phyloP scores from a whole-genome alignment of 768 basidiomycete genomes.

The Termitomyces heimii region DNA sequence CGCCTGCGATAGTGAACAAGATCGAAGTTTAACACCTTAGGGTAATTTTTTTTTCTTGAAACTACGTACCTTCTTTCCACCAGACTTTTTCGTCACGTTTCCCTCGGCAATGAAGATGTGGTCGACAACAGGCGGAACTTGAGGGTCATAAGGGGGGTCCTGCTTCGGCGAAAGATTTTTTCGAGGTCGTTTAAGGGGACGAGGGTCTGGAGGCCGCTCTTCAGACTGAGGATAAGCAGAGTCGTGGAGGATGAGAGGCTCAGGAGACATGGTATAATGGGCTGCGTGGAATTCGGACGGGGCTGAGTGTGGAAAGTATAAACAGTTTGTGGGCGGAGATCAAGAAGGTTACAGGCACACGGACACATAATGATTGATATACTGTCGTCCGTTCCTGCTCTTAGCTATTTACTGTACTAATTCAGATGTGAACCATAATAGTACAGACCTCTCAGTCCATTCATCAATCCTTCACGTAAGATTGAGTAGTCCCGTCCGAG shows the following conservation, averaged over 20 bases:
- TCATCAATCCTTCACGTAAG: constrained; percentile 5
- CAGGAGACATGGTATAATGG: constrained; percentile 15
- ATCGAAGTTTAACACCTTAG: neutral
- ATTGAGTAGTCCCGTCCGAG: neutral
- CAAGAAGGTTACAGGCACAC: constrained; percentile 15
- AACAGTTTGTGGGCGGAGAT: constrained; percentile 16
- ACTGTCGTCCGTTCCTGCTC: neutral
- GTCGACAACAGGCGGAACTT: constrained; percentile 28
- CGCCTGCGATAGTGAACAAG: constrained; percentile 22
- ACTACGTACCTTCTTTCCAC: constrained; percentile 39
- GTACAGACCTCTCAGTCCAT: neutral
- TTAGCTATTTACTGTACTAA: neutral
- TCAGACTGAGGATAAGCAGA: constrained; percentile 1
- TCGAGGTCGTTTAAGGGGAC: constrained; percentile 43
- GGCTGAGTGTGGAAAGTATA: constrained; percentile 18
- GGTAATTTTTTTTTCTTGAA: neutral
- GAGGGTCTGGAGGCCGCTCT: constrained; percentile 12
- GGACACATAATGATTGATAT: constrained; percentile 8
- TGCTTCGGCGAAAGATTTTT: constrained; percentile 26
- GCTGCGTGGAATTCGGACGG: constrained; percentile 20
- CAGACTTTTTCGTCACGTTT: constrained; percentile 36
- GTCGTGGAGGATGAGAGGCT: constrained; percentile 3
- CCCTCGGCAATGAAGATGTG: constrained; percentile 49
- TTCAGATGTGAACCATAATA: neutral
- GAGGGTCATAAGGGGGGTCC: constrained; percentile 16